Percentiles rank a stretch among this genome's conserved stretches.
These are phyloP conservation scores for Eimeria sp. DNA, from an alignment of 169 alveolate species.

Conservation along the genomic window DNA sequence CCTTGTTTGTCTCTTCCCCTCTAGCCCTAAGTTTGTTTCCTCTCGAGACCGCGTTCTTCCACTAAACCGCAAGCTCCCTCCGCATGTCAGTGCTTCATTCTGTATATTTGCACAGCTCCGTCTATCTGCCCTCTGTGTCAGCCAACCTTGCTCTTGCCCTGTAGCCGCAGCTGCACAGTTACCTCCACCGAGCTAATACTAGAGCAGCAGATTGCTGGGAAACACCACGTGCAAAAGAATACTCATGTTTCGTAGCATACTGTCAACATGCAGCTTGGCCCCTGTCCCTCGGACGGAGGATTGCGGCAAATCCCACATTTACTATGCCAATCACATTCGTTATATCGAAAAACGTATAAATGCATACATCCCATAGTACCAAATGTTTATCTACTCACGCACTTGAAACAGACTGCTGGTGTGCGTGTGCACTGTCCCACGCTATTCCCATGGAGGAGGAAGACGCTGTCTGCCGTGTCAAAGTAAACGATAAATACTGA, in stretches of 20 bases:
- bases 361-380: not conserved
- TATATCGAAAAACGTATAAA: not conserved
- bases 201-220: not conserved
- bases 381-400: not conserved
- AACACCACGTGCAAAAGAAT: not conserved
- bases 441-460: not conserved
- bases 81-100: not conserved
- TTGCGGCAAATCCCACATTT: not conserved
- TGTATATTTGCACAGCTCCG: too few relatives aligned
- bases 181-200: not conserved
- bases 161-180: not conserved
- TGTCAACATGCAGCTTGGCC: not conserved
- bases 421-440: slow-evolving; percentile 13
- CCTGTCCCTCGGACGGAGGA: not conserved
- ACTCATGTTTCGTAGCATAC: not conserved
- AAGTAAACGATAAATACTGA: not conserved
- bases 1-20: not conserved
- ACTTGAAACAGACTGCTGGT: not conserved
- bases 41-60: not conserved
- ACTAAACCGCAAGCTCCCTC: not conserved
- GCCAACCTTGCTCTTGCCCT: too few relatives aligned
- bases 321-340: not conserved
- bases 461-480: not conserved
- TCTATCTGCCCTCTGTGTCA: too few relatives aligned
- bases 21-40: not conserved